Base-by-base conservation (phyloP, 306 rosid species). In the Notholithocarpus densiflorus region DNA sequence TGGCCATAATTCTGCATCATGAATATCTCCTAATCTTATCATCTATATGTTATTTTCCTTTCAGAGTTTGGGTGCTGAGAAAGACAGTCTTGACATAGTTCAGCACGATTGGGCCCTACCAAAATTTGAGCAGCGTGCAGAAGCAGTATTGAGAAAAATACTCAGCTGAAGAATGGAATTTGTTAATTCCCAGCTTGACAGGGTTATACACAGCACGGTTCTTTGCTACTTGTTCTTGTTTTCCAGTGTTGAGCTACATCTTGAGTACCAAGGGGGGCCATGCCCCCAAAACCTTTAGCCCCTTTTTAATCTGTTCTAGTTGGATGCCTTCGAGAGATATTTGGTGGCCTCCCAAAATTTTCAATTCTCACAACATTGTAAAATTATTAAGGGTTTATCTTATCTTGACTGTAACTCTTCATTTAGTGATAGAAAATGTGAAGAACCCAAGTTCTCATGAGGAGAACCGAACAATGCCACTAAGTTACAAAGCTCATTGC, bases 31-130 rank as follows among this genome's bases (percentile, higher is more conserved):
- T 60, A 15, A 74, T 31, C 29, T 69, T 2, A 27, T 23, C 31
- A 23, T 23, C 40, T 34, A 43, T 61, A 7, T 62, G 79, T 52
- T 26, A 17, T 71, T 32, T 23, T 20, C 29, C 82, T 79, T 72
- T 59, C 94, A 96, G 99, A 91, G 95, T 82, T 86, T 91, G 83
- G 80, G 97, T 75, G 94, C 92, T 51, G 98, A 95, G 90, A 95
- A 95, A 84, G 99, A 95, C 88, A 87, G 89, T 82, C 94, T 95
- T n/a, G 99, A 95, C 90, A 95, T 95, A 83, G 84, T 92, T 14
- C 99, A 91, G 83, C 99, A 95, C 54, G 94, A 95, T 9, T 95
- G 99, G 99, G 94, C 93, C 81, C 77, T 92, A 10, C 96, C 92
- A 7, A 94, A 92, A 82, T 90, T 92, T 7, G 98, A 94, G 91